phyloP scores from a whole-genome alignment of 805 yeast genomes.

The Saccharomycopsis oosterbeekiorum region DNA sequence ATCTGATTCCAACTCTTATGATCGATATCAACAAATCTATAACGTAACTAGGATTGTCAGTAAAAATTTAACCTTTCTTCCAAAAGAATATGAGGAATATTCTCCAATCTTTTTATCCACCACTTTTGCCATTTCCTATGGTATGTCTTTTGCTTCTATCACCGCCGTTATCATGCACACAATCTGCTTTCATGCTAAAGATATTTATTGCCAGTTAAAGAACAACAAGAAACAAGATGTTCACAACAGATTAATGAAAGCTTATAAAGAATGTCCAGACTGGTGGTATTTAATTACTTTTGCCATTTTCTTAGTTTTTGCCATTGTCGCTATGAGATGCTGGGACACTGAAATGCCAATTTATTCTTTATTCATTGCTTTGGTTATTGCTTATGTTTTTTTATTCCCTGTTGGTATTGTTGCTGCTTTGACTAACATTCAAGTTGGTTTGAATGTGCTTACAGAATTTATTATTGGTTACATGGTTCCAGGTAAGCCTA shows the following conservation, averaged over 20 bases:
- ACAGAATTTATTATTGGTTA: constrained; percentile 58
- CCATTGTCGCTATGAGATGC: constrained; percentile 30
- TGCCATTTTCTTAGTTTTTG: constrained; percentile 35
- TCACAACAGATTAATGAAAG: constrained; percentile 45
- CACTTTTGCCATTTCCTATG: constrained; percentile 50
- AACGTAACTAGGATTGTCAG: constrained; percentile 41
- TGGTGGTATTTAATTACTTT: constrained; percentile 50
- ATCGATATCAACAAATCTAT: constrained; percentile 40
- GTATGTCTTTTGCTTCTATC: constrained; percentile 53
- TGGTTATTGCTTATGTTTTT: constrained; percentile 42
- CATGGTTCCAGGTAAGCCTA: constrained; percentile 49
- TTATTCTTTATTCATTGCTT: constrained; percentile 51
- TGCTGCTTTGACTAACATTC: constrained; percentile 50
- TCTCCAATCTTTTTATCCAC: constrained; percentile 56
- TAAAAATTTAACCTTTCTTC: constrained; percentile 33
- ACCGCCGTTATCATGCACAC: constrained; percentile 52
- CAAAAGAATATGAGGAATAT: constrained; percentile 40
- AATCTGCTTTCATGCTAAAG: constrained; percentile 44
- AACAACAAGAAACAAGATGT: constrained; percentile 38
- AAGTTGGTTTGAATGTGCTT: constrained; percentile 50
- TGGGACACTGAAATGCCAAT: constrained; percentile 38
- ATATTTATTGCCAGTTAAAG: constrained; percentile 34
- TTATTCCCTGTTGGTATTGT: constrained; percentile 54
- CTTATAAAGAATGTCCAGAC: constrained; percentile 51
- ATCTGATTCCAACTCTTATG: constrained; percentile 38